Evolutionary conservation across 2,329 filamentous ascomycete genomes (phyloP).

Genomic region (Domatiomyces catenatus): DNA sequence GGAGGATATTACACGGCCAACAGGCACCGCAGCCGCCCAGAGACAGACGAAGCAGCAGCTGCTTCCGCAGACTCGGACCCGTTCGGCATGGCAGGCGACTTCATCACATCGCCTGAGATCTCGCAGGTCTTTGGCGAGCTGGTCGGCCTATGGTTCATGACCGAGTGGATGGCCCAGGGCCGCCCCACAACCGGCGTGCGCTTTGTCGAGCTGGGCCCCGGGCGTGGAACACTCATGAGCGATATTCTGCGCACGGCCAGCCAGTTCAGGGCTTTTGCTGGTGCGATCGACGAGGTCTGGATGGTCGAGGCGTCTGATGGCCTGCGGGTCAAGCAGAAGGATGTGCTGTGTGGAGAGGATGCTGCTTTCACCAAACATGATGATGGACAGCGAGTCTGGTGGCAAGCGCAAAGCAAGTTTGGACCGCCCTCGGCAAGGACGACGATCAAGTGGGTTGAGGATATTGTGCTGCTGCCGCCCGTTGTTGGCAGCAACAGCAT

Average conservation of each 20-base stretch:
- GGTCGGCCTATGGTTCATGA: slow-evolving; percentile 83
- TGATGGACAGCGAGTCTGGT: slow-evolving; percentile 35
- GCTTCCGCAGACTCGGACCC: slow-evolving; percentile 45
- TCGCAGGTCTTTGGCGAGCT: slow-evolving; percentile 94
- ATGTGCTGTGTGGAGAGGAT: slow-evolving; percentile 61
- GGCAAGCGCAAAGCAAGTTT: slow-evolving; percentile 58
- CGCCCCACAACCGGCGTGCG: slow-evolving; percentile 58
- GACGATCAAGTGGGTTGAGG: slow-evolving; percentile 61
- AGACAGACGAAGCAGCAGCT: slow-evolving; percentile 29
- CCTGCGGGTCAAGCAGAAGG: slow-evolving; percentile 61
- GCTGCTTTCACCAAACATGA: slow-evolving; percentile 20
- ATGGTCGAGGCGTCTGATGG: slow-evolving; percentile 84
- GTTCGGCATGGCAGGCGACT: slow-evolving; percentile 87
- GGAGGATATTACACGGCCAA: slow-evolving; percentile 87
- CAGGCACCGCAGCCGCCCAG: slow-evolving; percentile 34
- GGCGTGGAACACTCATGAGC: slow-evolving; percentile 90
- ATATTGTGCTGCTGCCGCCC: slow-evolving; percentile 61
- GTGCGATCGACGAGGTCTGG: slow-evolving; percentile 72
- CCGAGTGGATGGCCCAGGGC: slow-evolving; percentile 92
- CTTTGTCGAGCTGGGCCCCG: slow-evolving; percentile 85
- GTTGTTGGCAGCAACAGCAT: slow-evolving; percentile 24
- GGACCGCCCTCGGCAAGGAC: slow-evolving; percentile 43
- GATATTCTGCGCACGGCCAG: slow-evolving; percentile 80
- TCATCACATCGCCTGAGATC: slow-evolving; percentile 93
- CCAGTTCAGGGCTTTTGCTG: slow-evolving; percentile 63